phyloP scores from a whole-genome alignment of 1,139 yeast species.

The Pichia sp. region DNA sequence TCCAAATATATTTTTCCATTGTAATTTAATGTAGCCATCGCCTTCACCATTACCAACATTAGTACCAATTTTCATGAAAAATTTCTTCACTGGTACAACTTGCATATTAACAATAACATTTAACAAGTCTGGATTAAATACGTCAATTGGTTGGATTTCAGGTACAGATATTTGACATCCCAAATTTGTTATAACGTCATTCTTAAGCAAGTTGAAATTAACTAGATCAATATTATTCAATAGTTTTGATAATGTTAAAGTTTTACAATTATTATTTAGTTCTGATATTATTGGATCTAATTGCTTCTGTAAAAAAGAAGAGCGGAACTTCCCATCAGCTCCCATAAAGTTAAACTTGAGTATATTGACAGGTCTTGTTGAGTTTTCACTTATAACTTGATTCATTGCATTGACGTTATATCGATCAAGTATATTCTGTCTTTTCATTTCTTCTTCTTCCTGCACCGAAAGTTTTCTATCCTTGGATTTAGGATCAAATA shows the following conservation, averaged over 20 bases:
- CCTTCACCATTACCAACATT: constrained; percentile 94
- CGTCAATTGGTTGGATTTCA: constrained; percentile 12
- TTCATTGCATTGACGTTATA: constrained; percentile 40
- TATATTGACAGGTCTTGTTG: constrained; percentile 40
- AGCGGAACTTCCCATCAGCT: constrained; percentile 41
- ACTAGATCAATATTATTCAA: constrained; percentile 38
- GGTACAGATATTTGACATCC: constrained; percentile 26
- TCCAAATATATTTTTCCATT: constrained; percentile 72
- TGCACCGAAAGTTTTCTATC: background rate
- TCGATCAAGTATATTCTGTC: constrained; percentile 23
- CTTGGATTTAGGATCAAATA: constrained; percentile 4
- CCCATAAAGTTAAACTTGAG: constrained; percentile 51
- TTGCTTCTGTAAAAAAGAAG: constrained; percentile 47
- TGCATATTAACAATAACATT: constrained; percentile 52
- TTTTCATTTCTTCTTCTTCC: constrained; percentile 19
- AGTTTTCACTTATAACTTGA: constrained; percentile 37
- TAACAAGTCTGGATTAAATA: constrained; percentile 27
- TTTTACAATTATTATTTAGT: constrained; percentile 6
- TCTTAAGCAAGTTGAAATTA: constrained; percentile 36
- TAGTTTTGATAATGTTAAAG: constrained; percentile 32
- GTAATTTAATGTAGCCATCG: constrained; percentile 78
- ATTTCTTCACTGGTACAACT: constrained; percentile 54
- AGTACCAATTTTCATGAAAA: constrained; percentile 85
- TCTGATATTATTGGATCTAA: constrained; percentile 43
- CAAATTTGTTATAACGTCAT: constrained; percentile 29